phyloP scores from a whole-genome alignment of 164 flowering plant genomes.

The Vitis amurensis region DNA sequence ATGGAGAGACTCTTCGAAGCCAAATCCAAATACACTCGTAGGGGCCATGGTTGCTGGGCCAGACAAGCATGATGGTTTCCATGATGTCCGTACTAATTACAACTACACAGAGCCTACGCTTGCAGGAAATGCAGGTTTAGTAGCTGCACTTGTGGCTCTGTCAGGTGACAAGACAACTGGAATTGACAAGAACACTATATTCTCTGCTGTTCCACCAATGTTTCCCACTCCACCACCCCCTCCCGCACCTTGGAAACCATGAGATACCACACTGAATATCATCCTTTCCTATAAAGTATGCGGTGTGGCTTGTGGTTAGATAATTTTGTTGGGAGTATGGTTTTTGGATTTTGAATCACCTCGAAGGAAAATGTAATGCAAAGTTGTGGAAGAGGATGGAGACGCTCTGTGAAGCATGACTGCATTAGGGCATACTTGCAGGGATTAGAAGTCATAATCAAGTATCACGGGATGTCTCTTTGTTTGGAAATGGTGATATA shows the following conservation, averaged over 20 bases:
- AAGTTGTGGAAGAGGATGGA: background rate
- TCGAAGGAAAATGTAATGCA: constrained; percentile 5
- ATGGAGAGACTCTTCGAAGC: constrained; percentile 76
- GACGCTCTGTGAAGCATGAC: background rate
- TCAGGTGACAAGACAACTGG: constrained; percentile 55
- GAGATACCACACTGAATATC: constrained; percentile 13
- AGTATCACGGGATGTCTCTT: background rate
- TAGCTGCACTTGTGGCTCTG: constrained; percentile 89
- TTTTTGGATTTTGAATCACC: background rate
- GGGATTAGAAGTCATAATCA: constrained; percentile 1
- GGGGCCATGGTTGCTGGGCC: constrained; percentile 99
- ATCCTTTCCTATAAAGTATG: background rate
- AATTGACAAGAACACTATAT: constrained; percentile 79
- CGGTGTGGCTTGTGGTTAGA: constrained; percentile 14
- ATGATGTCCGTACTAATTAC: constrained; percentile 75
- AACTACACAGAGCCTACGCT: constrained; percentile 95
- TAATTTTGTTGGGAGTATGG: constrained; percentile 17
- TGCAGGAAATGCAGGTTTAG: constrained; percentile 95
- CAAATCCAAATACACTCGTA: constrained; percentile 79
- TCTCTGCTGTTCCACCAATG: constrained; percentile 97
- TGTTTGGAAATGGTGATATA: constrained; percentile 16
- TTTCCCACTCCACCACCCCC: constrained; percentile 97
- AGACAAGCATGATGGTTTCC: constrained; percentile 83
- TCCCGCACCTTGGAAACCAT: constrained; percentile 98
- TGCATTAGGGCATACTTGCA: background rate